Evolutionary conservation across 306 rosid genomes (phyloP).

Genomic region (Casuarina glauca): DNA sequence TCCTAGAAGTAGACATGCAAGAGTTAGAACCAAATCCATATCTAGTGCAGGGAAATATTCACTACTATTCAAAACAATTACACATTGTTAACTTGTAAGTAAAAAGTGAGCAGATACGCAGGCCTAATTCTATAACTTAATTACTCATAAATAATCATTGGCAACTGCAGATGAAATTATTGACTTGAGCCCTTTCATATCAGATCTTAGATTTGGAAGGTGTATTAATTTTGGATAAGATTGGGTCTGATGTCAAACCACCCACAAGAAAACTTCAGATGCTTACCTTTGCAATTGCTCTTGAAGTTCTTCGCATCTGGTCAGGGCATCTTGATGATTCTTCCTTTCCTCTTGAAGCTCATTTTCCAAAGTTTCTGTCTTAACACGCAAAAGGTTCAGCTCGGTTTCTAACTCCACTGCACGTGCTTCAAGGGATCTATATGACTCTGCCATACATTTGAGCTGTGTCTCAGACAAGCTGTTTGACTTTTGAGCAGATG

Average conservation of each 20-base stretch:
- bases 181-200: neutral
- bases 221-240: neutral
- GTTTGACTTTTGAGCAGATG: constrained; percentile 76
- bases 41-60: neutral
- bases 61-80: neutral
- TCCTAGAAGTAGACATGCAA: constrained; percentile 43
- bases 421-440: constrained; percentile 83
- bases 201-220: neutral
- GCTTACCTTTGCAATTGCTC: constrained; percentile 77
- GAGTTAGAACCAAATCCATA: constrained; percentile 29
- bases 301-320: constrained; percentile 70
- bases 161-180: neutral
- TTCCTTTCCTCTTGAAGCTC: constrained; percentile 78
- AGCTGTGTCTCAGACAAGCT: constrained; percentile 93
- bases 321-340: constrained; percentile 66
- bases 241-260: neutral
- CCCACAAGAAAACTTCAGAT: neutral
- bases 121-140: constrained; percentile 14
- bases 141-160: constrained; percentile 4
- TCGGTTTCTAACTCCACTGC: constrained; percentile 75
- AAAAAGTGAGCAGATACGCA: constrained; percentile 7
- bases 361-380: constrained; percentile 62
- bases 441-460: constrained; percentile 97
- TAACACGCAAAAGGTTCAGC: constrained; percentile 52
- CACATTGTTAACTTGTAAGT: neutral